Evolutionary conservation across 768 basidiomycete species (phyloP), one percentile per base, ranked within the genome.

Genomic region (Suillus tomentosus): DNA sequence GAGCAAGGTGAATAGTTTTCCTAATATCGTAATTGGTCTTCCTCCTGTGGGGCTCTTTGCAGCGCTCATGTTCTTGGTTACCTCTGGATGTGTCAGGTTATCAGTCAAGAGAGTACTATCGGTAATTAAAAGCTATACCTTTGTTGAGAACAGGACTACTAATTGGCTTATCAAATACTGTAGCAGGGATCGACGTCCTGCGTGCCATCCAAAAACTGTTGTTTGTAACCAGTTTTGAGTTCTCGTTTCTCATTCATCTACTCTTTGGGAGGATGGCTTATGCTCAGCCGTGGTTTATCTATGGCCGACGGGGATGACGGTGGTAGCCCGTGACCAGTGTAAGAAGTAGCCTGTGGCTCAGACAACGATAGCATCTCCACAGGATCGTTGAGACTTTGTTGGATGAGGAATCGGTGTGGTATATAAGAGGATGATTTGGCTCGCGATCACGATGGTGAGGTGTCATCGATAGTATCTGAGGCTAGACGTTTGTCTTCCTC

Each of bases 301-400:
- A 75, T 76, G 45, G 34, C 55, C 1, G 68, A 66, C 3, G 70
- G 72, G 47, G 62, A 66, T 11, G 59, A 61, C 36, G 62, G n/a
- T 47, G 66, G 64, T 57, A 68, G 71, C 14, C 42, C 67, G 57
- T 62, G 61, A 19, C 73, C 72, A 53, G 68, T 67, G 47, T 76
- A 76, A 19, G 77, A 76, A 1, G 67, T 45, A 22, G 75, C 68
- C 60, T 67, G 72, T 60, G 57, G 72, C 54, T 76, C 75, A 11
- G 75, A 70, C 55, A 73, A 65, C 17, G 75, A 74, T 10, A 92
- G 76, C 76, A 87, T 83, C 74, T 92, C 88, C 40, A 89, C 77
- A 17, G 89, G 90, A 62, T 89, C 90, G 67, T 82, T 84, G 54
- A 93, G 79, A 66, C 89, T 91, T 76, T 91, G 90, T 0, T 88